phyloP scores from a whole-genome alignment of 2,329 filamentous ascomycete genomes.

The Ceratocystis variospora region DNA sequence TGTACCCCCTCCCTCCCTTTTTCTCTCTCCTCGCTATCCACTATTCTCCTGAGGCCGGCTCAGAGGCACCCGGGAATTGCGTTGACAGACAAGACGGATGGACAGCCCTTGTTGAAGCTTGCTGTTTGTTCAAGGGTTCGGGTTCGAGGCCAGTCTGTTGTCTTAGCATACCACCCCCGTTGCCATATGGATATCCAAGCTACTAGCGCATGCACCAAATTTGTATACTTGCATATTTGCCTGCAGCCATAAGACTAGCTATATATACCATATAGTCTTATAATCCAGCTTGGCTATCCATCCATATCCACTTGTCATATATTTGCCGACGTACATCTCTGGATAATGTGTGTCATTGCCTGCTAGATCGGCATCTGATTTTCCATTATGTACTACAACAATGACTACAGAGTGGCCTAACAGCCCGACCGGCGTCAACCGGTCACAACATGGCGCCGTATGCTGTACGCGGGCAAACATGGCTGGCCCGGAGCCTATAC shows the following conservation, averaged over 20 bases:
- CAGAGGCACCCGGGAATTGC: background rate
- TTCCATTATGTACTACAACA: background rate
- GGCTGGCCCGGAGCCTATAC: too few species aligned
- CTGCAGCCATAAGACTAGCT: background rate
- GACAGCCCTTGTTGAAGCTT: background rate
- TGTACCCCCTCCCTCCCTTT: background rate
- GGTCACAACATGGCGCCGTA: too few species aligned
- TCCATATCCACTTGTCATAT: conserved; percentile 4
- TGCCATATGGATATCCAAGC: background rate
- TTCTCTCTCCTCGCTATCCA: background rate
- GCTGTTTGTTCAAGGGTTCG: background rate
- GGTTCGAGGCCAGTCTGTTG: background rate
- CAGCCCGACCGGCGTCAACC: background rate
- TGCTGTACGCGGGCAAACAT: too few species aligned
- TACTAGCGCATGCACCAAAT: background rate
- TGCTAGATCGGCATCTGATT: background rate
- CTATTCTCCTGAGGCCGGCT: conserved; percentile 5
- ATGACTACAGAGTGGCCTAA: conserved; percentile 1
- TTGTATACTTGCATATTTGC: background rate
- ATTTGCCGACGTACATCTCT: background rate
- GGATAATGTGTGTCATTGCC: conserved; percentile 3
- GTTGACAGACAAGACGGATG: conserved; percentile 1
- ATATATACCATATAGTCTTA: background rate
- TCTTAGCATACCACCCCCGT: background rate
- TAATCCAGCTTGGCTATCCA: background rate